Base-by-base conservation (phyloP, 2,329 filamentous ascomycete genomes). In the Aspergillus sp. region DNA sequence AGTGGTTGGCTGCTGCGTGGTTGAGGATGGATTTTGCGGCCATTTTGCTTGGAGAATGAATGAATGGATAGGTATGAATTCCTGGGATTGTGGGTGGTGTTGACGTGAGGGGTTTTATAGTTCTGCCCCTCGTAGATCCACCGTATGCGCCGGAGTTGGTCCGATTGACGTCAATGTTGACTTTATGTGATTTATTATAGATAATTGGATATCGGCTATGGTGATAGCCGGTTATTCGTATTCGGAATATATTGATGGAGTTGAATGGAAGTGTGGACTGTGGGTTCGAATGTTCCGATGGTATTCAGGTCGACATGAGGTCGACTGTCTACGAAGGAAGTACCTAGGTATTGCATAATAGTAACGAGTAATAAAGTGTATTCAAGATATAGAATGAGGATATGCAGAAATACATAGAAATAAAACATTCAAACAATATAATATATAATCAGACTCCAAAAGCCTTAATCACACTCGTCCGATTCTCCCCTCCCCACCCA, bases 1-100 rank as follows among this genome's bases (percentile, higher is more conserved):
- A 83, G 32, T 76, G 72, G 52, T 76, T 75, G 34, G 66, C 62
- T 36, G 72, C 68, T 36, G 80, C 80, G 36, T 74, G 74, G 54
- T 79, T 70, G 51, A 83, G 73, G 53, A 83, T 81, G 57, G 75
- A 64, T 64, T 45, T 40, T 54, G 67, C 8, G 4, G 19, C 4
- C 19, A 2, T 10, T 30, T 28, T 38, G 1, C 36, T 27, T 7
- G 26, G 12, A 3, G n/a, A 5, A 5, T n/a, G 10, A 2, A 11
- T 37, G 26, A 11, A 36, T 12, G n/a, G n/a, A 36, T 8, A 7
- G 11, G 26, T 13, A 27, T 29, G 32, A 28, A 19, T 8, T 11
- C 33, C 7, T 26, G 19, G 13, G 10, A 12, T 6, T 12, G 29
- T 32, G 31, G 2, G 31, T 8, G 31, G 8, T 32, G 19, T 13